Evolutionary conservation across 2,329 filamentous ascomycete species (phyloP), one percentile per base, ranked within the genome.

Genomic region (Xylariomycetidae sp.): DNA sequence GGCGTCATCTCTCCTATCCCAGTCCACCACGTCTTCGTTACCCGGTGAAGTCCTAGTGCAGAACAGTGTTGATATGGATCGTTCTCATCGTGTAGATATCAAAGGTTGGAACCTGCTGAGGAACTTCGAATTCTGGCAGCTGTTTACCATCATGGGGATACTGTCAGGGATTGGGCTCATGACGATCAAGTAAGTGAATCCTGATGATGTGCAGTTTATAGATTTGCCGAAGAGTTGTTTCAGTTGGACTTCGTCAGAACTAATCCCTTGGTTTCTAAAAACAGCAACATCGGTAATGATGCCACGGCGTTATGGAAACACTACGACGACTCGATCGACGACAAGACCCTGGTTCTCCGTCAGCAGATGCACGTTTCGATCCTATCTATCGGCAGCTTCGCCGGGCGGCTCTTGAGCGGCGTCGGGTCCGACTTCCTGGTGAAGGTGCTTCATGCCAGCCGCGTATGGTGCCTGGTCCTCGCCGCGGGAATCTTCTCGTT

Each of bases 311-410:
- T 98, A 2, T 97, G 92, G 92, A 82, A 78, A 41, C 77, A 87
- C 51, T 94, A 83, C 55, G 88, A 96, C 51, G 72, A 81, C 43
- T 79, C 75, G 2, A 81, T 84, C 3, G 72, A 74, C 40, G 71
- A 84, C 27, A 76, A 81, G 31, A 89, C 88, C 48, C 82, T 98
- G 32, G 77, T 87, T 31, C 74, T 83, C 37, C 79, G 78, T 30
- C 92, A 97, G 59, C 81, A 94, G 41, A 78, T 94, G 68, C 90
- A 98, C 53, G 92, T 98, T 8, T 94, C 88, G 2, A 87, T 94
- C 33, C 70, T 98, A n/a, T 97, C 90, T 0, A 63, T 96, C 30
- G 83, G 82, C 53, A 94, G 86, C 48, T 97, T 95, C 57, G 49
- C 78, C 3, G 92, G 92, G 3, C 81, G 92, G 36, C 71, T 98